Evolutionary conservation across 2,329 filamentous ascomycete genomes (phyloP).

Genomic region (Akanthomyces dipterigenus): DNA sequence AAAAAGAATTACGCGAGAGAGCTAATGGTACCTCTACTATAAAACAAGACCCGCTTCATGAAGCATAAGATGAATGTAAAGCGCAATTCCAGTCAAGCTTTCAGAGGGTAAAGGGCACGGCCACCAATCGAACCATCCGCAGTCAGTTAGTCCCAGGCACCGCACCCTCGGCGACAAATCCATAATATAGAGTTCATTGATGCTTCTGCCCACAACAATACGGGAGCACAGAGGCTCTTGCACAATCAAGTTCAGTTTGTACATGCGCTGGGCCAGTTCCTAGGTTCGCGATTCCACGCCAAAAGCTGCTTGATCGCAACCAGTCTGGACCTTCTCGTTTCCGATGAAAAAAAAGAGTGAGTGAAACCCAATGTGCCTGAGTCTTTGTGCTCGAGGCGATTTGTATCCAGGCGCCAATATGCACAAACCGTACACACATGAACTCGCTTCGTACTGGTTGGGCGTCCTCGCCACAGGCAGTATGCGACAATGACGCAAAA

Average conservation of each 20-base stretch:
- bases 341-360: neutral
- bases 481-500: neutral
- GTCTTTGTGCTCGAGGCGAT: neutral
- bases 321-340: neutral
- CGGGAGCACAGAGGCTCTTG: neutral
- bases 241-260: neutral
- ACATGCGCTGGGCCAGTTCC: neutral
- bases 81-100: neutral
- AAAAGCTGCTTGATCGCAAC: neutral
- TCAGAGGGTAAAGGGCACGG: neutral
- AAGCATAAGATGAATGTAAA: neutral
- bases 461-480: neutral
- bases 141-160: neutral
- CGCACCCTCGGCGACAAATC: neutral
- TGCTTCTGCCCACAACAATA: neutral
- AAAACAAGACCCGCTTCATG: neutral
- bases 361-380: neutral
- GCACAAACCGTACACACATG: neutral
- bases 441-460: neutral
- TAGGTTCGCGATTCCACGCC: neutral
- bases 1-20: neutral
- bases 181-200: constrained; percentile 6
- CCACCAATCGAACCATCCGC: neutral
- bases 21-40: neutral
- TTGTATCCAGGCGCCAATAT: neutral